Conservation (phyloP, 2,329 filamentous ascomycete genomes). For the Ceratocystis cacaofunesta region DNA sequence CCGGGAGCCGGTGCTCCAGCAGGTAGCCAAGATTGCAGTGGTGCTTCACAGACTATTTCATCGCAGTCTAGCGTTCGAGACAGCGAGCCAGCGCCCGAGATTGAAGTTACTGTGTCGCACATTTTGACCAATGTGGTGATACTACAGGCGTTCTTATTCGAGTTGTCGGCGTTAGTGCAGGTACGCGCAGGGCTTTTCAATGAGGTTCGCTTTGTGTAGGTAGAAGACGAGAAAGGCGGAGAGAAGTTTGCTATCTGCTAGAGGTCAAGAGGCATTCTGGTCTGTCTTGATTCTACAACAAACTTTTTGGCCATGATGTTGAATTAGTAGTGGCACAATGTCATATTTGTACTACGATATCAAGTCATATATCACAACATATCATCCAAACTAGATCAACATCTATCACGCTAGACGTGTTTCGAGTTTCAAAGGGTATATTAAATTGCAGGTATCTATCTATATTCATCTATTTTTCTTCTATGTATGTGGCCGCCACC, state of each 20-base stretch:
- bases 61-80: background rate
- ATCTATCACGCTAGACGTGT: background rate
- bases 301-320: too few relatives aligned
- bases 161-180: slow-evolving; percentile 60
- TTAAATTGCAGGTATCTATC: background rate
- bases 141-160: slow-evolving; percentile 64
- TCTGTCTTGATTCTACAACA: too few relatives aligned
- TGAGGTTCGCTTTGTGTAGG: slow-evolving; percentile 47
- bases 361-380: background rate
- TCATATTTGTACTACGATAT: too few relatives aligned
- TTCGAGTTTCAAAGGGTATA: background rate
- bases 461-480: background rate
- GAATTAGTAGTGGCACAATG: too few relatives aligned
- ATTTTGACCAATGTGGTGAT: slow-evolving; percentile 67
- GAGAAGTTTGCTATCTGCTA: background rate
- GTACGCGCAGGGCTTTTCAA: slow-evolving; percentile 61
- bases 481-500: background rate
- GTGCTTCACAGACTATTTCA: background rate
- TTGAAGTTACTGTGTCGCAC: slow-evolving; percentile 55
- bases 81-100: slow-evolving; percentile 18
- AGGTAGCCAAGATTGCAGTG: slow-evolving; percentile 15
- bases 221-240: background rate
- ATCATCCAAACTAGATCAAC: background rate
- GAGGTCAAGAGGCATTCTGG: too few relatives aligned
- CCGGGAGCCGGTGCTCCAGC: slow-evolving; percentile 18